These are phyloP conservation scores for Calonectria montana DNA, from an alignment of 2,329 filamentous ascomycete genomes.

Conservation along the genomic window DNA sequence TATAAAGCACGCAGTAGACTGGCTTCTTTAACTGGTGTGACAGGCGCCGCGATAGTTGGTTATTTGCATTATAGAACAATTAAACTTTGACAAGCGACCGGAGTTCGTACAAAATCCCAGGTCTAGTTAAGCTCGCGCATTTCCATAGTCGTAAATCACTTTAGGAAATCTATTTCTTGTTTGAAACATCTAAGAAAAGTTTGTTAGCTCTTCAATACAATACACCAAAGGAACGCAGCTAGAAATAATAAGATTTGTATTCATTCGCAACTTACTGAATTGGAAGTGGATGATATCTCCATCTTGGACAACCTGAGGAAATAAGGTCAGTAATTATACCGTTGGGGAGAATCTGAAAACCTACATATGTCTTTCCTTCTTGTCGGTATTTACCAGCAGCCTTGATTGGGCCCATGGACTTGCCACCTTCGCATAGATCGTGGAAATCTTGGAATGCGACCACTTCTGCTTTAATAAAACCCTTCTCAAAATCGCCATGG, in stretches of 20 bases:
- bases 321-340: slow-evolving; percentile 32
- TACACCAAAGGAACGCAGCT: background rate
- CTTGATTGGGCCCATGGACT: slow-evolving; percentile 58
- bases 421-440: slow-evolving; percentile 55
- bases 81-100: too few species aligned
- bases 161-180: slow-evolving; percentile 34
- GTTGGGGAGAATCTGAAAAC: slow-evolving; percentile 2
- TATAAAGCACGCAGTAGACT: too few species aligned
- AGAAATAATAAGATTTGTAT: background rate
- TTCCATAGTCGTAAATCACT: too few species aligned
- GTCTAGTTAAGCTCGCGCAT: too few species aligned
- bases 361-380: slow-evolving; percentile 57
- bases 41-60: too few species aligned
- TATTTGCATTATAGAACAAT: too few species aligned
- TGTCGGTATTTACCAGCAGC: slow-evolving; percentile 58
- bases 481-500: slow-evolving; percentile 56
- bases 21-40: too few species aligned
- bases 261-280: slow-evolving; percentile 50
- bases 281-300: slow-evolving; percentile 58
- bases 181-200: slow-evolving; percentile 30
- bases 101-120: too few species aligned
- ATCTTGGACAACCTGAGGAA: slow-evolving; percentile 52
- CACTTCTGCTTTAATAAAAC: slow-evolving; percentile 59
- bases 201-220: slow-evolving; percentile 16
- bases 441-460: slow-evolving; percentile 59